These are phyloP conservation scores for Thermoascus crustaceus DNA, from an alignment of 2,329 filamentous ascomycete species.

Conservation along the genomic window DNA sequence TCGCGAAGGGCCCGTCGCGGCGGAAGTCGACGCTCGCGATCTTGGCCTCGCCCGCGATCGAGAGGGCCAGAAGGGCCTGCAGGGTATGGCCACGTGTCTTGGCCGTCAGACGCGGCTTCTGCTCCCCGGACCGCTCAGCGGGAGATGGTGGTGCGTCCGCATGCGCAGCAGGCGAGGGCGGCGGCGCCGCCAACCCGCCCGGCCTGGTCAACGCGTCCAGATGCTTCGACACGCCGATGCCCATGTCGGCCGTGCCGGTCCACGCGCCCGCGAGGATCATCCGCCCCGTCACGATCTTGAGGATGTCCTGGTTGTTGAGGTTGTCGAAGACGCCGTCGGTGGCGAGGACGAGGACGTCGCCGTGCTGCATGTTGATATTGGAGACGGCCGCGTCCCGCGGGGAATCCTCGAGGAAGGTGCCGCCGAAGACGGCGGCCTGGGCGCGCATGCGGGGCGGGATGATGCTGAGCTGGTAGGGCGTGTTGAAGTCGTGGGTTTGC, in stretches of 20 bases:
- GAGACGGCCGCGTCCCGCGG: slow-evolving; percentile 77
- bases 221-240: slow-evolving; percentile 56
- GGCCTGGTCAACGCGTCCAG: slow-evolving; percentile 47
- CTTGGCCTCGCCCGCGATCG: slow-evolving; percentile 76
- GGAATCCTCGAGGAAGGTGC: slow-evolving; percentile 69
- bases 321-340: slow-evolving; percentile 97
- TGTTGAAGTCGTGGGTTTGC: slow-evolving; percentile 97
- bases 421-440: slow-evolving; percentile 76
- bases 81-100: slow-evolving; percentile 44
- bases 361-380: slow-evolving; percentile 69
- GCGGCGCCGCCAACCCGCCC: slow-evolving; percentile 31
- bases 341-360: slow-evolving; percentile 87
- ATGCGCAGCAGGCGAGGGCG: slow-evolving; percentile 10
- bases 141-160: too few species aligned
- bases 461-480: slow-evolving; percentile 86
- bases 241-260: slow-evolving; percentile 52
- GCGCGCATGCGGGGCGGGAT: slow-evolving; percentile 71
- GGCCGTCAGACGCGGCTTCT: not conserved
- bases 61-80: slow-evolving; percentile 69
- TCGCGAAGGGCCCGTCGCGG: slow-evolving; percentile 86
- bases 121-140: too few species aligned
- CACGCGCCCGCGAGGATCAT: slow-evolving; percentile 73
- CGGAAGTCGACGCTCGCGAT: slow-evolving; percentile 71
- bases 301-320: slow-evolving; percentile 78
- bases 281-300: slow-evolving; percentile 66